phyloP scores from a whole-genome alignment of 2,329 filamentous ascomycete genomes.

The Leptographium galeiforme region DNA sequence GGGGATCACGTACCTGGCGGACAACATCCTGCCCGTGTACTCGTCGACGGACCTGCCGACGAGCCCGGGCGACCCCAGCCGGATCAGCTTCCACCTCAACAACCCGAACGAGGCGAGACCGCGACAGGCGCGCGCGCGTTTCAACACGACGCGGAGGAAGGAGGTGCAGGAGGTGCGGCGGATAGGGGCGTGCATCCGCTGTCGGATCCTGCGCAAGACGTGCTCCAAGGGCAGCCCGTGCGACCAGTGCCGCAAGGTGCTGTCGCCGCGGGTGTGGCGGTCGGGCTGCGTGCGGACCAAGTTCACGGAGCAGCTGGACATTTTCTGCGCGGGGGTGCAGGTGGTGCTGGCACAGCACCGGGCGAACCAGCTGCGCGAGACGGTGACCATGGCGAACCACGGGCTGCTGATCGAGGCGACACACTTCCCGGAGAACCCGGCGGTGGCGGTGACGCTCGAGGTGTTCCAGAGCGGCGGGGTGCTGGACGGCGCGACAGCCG shows the following conservation, averaged over 20 bases:
- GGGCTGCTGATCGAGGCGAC: constrained; percentile 41
- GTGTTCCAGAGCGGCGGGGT: constrained; percentile 25
- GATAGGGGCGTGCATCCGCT: constrained; percentile 52
- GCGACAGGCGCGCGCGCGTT: constrained; percentile 42
- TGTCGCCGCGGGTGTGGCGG: constrained; percentile 52
- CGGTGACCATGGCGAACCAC: constrained; percentile 33
- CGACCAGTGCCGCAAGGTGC: constrained; percentile 48
- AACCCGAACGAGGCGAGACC: constrained; percentile 32
- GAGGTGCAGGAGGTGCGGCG: constrained; percentile 53
- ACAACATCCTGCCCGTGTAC: constrained; percentile 15
- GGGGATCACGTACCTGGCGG: constrained; percentile 36
- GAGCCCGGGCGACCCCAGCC: constrained; percentile 17
- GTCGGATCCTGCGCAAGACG: constrained; percentile 51
- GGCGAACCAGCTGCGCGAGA: constrained; percentile 40
- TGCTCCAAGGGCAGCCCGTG: constrained; percentile 52
- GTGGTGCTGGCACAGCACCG: constrained; percentile 47
- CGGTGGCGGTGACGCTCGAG: constrained; percentile 27
- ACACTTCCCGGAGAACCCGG: constrained; percentile 34
- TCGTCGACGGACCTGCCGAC: constrained; percentile 12
- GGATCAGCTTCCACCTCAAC: constrained; percentile 42
- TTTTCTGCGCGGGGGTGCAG: constrained; percentile 52
- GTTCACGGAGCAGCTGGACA: constrained; percentile 45
- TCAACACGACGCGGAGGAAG: constrained; percentile 43
- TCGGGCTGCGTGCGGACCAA: constrained; percentile 49
- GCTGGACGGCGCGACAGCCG: constrained; percentile 14